Base-by-base conservation (phyloP, 805 yeast genomes). In the Schizosaccharomyces octosporus region DNA sequence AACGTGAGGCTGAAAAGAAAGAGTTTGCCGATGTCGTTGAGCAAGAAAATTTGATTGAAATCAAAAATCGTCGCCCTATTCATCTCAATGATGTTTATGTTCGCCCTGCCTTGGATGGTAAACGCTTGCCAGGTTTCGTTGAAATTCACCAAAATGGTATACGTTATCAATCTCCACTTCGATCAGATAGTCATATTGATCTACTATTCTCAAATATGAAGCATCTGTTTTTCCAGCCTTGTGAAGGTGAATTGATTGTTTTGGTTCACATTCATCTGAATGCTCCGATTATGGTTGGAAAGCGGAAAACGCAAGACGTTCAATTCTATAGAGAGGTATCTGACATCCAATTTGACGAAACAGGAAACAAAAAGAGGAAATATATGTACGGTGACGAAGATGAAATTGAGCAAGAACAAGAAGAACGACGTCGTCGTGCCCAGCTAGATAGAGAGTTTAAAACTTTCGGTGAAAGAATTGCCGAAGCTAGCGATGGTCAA, bases 371-470 rank as follows among this genome's bases (percentile, higher is more conserved):
- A 64, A 84, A 87, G 74, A 82, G 97, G 72, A 76, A 83, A 66
- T 80, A 79, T 66, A 74, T 93, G 69, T 93, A 93, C 70, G 98
- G 98, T 59, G 98, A 93, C 71, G 98, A 93, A 72, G 98, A 93
- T 72, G 98, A 93, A 74, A 76, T 93, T 65, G 97, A 93, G 73
- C 97, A 90, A 73, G 98, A 93, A 74, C 97, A 90, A 73, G 97
- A 93, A 72, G 98, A 93, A 74, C 83, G 97, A 75, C 79, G 90
- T 72, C 80, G 96, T 73, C 85, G 95, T 68, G 85, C 86, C 29
- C 80, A 87, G 48, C 79, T 93, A 68, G 96, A 93, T 73, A 87
- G 85, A 71, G 97, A 93, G 72, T 93, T 89, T 74, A 83, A 82
- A 72, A 77, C 78, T 59, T 93, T 88, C 74, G 90, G 90, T 21